A percentile compares a stretch with the other conserved stretches of the same genome.
These are phyloP conservation scores for Penicillium egyptiacum DNA, from an alignment of 495 filamentous ascomycete species.

Conservation along the genomic window DNA sequence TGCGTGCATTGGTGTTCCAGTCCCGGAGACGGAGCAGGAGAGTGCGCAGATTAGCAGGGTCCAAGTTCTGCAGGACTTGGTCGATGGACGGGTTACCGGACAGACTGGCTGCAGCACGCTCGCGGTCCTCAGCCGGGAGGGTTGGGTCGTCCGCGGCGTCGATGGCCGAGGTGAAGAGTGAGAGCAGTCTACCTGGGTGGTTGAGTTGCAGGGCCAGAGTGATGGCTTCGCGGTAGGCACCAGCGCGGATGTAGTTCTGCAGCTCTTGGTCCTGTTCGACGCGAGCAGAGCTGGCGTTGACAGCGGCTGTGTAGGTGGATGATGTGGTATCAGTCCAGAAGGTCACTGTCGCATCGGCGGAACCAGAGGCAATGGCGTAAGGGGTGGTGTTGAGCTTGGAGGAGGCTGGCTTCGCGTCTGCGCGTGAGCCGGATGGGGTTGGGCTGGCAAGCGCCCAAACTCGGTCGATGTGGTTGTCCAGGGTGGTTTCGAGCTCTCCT, in stretches of 20 bases:
- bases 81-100: constrained; percentile 79
- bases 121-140: constrained; percentile 24
- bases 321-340: constrained; percentile 94
- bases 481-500: constrained; percentile 80
- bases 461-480: constrained; percentile 94
- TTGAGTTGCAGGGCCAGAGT: constrained; percentile 88
- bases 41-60: constrained; percentile 75
- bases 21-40: constrained; percentile 80
- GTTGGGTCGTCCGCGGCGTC: constrained; percentile 52
- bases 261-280: constrained; percentile 92
- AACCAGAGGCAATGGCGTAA: constrained; percentile 81
- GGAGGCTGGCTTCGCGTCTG: constrained; percentile 34
- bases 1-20: constrained; percentile 95
- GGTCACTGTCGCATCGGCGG: constrained; percentile 83
- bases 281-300: constrained; percentile 68
- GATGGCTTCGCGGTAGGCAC: constrained; percentile 88
- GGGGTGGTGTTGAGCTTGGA: constrained; percentile 36
- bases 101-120: constrained; percentile 43
- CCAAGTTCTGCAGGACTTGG: constrained; percentile 73
- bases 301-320: constrained; percentile 68
- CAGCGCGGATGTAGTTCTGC: constrained; percentile 83
- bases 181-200: constrained; percentile 81
- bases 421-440: constrained; percentile 47
- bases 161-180: constrained; percentile 77
- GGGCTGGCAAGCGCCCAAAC: constrained; percentile 85